Base-by-base conservation (phyloP, 1,284 basidiomycete species). In the Leccinum subspadiceum region DNA sequence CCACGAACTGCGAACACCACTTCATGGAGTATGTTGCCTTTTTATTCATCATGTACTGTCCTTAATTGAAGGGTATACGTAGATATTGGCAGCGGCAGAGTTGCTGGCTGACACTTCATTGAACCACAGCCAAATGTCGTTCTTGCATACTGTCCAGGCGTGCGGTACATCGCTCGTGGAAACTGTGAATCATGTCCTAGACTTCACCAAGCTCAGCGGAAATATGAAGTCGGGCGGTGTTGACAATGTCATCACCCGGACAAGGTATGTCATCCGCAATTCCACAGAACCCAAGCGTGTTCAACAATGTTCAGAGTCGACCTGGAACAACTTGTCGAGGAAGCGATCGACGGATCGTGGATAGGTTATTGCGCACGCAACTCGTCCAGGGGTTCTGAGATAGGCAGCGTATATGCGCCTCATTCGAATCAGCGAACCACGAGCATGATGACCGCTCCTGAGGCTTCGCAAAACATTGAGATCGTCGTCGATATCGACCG, bases 161-260 rank as follows among this genome's bases (percentile, higher is more conserved):
- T 93, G 92, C 67, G 90, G 90, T 15, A 92, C 87, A 17, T 92
- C 90, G 1, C 79, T 93, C 3, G 89, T 91, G 13, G 91, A 93
- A 76, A 92, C 91, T 2, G 95, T 98, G 60, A 98, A 98, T 71
- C 96, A 98, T 69, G 96, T 98, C 5, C 80, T 98, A 39, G 96
- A 98, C 74, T 98, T 96, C 71, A 97, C 95, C 37, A 98, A 98
- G 73, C 82, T 97, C 20, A 95, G 92, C 68, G 94, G 94, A n/a
- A 90, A 90, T 65, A 80, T 87, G 46, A 92, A 91, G 72, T 80
- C 84, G 2, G 89, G 88, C 41, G 88, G 86, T 53, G 85, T 87
- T 5, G 89, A 90, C 70, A 86, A 89, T 65, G 82, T 85, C 54
- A 92, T 94, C 61, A 79, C 83, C 26, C 82, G 83, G n/a, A 82